Conservation (phyloP, 495 filamentous ascomycete genomes). For the Sphaerosporella brunnea region DNA sequence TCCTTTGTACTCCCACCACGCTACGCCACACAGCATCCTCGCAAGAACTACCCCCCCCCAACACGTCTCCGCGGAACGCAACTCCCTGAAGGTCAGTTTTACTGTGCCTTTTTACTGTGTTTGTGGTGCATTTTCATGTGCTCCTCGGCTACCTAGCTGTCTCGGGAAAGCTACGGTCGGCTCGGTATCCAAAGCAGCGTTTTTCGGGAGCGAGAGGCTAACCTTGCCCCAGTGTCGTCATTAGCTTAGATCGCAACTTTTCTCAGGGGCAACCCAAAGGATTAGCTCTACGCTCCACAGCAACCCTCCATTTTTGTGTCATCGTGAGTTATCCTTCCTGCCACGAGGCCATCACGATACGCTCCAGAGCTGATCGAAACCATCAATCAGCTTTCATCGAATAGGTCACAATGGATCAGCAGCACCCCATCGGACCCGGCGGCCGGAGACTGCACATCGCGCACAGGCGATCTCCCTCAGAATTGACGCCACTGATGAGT, state of each 20-base stretch:
- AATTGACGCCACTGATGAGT: conserved; percentile 97
- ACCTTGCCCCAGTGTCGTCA: not conserved
- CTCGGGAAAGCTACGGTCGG: too few relatives aligned
- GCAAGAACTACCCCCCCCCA: too few relatives aligned
- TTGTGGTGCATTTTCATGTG: too few relatives aligned
- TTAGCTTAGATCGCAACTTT: not conserved
- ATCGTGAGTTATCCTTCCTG: not conserved
- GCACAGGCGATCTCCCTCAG: conserved; percentile 90
- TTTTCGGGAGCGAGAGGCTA: not conserved
- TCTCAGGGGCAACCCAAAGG: not conserved
- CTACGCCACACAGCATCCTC: too few relatives aligned
- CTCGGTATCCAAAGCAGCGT: conserved; percentile 7
- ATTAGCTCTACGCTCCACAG: not conserved
- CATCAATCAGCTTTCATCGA: not conserved
- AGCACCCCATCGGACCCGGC: conserved; percentile 49
- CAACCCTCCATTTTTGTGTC: not conserved
- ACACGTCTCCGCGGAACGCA: too few relatives aligned
- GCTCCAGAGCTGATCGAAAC: too few relatives aligned
- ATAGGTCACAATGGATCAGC: conserved; percentile 46
- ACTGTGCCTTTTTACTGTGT: too few relatives aligned
- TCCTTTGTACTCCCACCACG: too few relatives aligned
- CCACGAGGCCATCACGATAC: too few relatives aligned
- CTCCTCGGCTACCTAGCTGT: too few relatives aligned
- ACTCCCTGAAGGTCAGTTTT: too few relatives aligned
- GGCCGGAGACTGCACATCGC: conserved; percentile 93